Evolutionary conservation across 441 rosid species (phyloP).

Genomic region (Pelargonium fulgidum): DNA sequence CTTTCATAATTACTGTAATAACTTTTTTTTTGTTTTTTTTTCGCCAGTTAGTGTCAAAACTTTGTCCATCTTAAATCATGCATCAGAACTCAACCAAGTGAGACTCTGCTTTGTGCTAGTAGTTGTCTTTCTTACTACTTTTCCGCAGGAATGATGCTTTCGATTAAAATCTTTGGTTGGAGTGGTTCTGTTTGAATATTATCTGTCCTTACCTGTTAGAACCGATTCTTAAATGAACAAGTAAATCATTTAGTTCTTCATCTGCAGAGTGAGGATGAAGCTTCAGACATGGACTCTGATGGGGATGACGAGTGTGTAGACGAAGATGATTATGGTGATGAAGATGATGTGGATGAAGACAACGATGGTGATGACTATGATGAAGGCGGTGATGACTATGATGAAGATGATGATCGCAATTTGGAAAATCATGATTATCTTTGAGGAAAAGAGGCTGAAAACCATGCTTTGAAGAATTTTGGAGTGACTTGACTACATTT

Average conservation of each 20-base stretch:
- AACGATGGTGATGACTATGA: conserved; percentile 20
- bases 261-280: conserved; percentile 52
- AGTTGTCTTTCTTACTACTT: neutral
- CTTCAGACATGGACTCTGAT: conserved; percentile 30
- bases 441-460: neutral
- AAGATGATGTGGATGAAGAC: conserved; percentile 24
- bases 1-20: neutral
- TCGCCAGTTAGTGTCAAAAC: neutral
- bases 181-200: neutral
- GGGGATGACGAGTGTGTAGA: conserved; percentile 27
- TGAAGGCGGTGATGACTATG: neutral
- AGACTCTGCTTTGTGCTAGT: conserved; percentile 18
- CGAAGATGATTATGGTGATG: conserved; percentile 20
- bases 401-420: neutral
- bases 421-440: neutral
- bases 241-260: conserved; percentile 9
- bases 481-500: neutral
- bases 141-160: neutral
- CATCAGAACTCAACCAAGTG: conserved; percentile 30
- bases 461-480: neutral
- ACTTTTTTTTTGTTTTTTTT: neutral
- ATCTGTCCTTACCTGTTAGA: conserved; percentile 11
- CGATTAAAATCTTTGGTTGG: conserved; percentile 7
- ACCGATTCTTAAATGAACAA: conserved; percentile 11
- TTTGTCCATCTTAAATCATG: conserved; percentile 20